Percentiles rank a stretch among this genome's conserved stretches.
These are phyloP conservation scores for Angophora floribunda DNA, from an alignment of 345 rosid genomes.

Conservation along the genomic window DNA sequence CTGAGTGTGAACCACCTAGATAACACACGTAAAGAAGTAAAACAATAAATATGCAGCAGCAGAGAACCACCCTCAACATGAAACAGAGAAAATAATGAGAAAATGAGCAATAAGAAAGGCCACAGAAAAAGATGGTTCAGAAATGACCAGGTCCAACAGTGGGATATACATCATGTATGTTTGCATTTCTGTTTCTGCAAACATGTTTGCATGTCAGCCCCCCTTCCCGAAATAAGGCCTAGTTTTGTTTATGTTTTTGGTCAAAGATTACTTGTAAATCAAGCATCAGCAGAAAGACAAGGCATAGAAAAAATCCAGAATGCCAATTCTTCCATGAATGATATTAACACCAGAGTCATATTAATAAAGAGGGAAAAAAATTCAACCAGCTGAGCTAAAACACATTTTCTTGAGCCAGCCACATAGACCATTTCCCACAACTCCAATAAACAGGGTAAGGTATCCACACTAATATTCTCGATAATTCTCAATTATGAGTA, in stretches of 20 bases:
- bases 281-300: background rate
- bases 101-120: background rate
- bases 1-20: slow-evolving; percentile 96
- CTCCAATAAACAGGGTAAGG: background rate
- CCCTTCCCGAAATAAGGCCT: background rate
- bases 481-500: background rate
- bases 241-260: background rate
- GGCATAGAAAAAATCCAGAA: background rate
- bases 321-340: background rate
- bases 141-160: background rate
- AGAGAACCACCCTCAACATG: background rate
- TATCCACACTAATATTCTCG: background rate
- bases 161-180: background rate
- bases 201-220: background rate
- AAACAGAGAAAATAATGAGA: background rate
- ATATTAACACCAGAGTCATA: background rate
- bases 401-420: background rate
- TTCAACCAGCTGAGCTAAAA: background rate
- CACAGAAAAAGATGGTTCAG: background rate
- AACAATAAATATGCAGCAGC: background rate
- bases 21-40: background rate
- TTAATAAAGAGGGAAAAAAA: background rate
- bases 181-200: background rate
- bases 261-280: background rate
- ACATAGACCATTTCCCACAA: background rate